A percentile compares a stretch with the other conserved stretches of the same genome.
phyloP scores from a whole-genome alignment of 371 early-diverging fungal species.

The Fennellomyces sp. region DNA sequence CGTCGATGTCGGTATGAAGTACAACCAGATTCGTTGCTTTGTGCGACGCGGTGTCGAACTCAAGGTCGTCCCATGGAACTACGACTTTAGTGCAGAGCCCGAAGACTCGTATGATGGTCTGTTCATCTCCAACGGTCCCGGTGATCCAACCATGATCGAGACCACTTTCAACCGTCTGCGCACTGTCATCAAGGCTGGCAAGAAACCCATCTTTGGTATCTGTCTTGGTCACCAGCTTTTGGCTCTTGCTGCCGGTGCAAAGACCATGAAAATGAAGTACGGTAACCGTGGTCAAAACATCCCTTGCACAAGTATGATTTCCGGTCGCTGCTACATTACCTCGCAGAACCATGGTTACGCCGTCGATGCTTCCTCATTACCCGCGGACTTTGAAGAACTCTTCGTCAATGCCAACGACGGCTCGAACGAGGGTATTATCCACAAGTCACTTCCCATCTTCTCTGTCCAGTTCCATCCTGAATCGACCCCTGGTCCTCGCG shows the following conservation, averaged over 20 bases:
- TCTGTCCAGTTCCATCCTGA: constrained; percentile 99
- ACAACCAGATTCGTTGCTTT: constrained; percentile 97
- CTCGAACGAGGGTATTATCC: constrained; percentile 96
- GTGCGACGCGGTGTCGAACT: constrained; percentile 92
- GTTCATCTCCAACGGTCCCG: constrained; percentile 97
- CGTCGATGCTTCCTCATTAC: constrained; percentile 83
- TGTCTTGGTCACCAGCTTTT: constrained; percentile 97
- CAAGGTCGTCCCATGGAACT: constrained; percentile 95
- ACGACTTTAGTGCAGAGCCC: constrained; percentile 78
- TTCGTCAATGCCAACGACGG: constrained; percentile 98
- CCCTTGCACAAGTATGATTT: constrained; percentile 93
- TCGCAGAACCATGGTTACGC: constrained; percentile 98
- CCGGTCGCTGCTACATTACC: constrained; percentile 96
- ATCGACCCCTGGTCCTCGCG: constrained; percentile 96
- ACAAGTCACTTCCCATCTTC: constrained; percentile 87
- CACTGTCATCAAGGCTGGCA: constrained; percentile 64
- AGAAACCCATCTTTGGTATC: constrained; percentile 96
- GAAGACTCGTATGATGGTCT: constrained; percentile 85
- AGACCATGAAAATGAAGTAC: constrained; percentile 94
- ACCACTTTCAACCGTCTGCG: constrained; percentile 75
- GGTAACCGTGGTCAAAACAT: constrained; percentile 99
- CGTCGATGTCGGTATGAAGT: constrained; percentile 98
- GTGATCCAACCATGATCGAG: constrained; percentile 88
- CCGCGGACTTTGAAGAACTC: constrained; percentile 80
- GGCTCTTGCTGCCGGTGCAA: constrained; percentile 92